Conservation (phyloP, 2,329 filamentous ascomycete genomes). For the Sclerotinia subarctica region DNA sequence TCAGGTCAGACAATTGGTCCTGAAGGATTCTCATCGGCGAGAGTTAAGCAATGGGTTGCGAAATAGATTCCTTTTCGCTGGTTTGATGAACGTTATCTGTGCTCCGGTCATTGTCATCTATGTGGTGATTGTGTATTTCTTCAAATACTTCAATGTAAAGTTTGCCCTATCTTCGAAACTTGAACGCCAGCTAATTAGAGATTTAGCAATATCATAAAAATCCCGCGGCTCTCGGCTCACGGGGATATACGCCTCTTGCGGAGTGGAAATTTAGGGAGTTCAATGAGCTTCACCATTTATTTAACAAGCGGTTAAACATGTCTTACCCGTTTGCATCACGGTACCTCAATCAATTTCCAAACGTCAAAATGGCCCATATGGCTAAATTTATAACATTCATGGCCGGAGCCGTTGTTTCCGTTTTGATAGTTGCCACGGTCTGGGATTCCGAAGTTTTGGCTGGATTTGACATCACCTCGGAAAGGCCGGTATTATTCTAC, state of each 20-base stretch:
- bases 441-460: slow-evolving; percentile 88
- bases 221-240: slow-evolving; percentile 78
- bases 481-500: slow-evolving; percentile 88
- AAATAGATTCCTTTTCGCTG: slow-evolving; percentile 76
- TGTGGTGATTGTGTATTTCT: slow-evolving; percentile 84
- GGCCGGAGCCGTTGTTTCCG: slow-evolving; percentile 78
- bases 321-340: slow-evolving; percentile 89
- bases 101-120: slow-evolving; percentile 87
- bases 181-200: slow-evolving; percentile 23
- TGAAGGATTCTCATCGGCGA: slow-evolving; percentile 77
- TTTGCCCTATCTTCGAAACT: not conserved
- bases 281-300: slow-evolving; percentile 92
- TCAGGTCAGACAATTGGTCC: slow-evolving; percentile 80
- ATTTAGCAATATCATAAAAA: slow-evolving; percentile 91
- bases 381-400: slow-evolving; percentile 85
- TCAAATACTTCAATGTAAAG: slow-evolving; percentile 86
- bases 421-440: slow-evolving; percentile 80
- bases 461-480: slow-evolving; percentile 84
- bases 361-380: slow-evolving; percentile 84
- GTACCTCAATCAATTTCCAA: slow-evolving; percentile 95
- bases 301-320: slow-evolving; percentile 86
- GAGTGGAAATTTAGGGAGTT: slow-evolving; percentile 99
- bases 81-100: slow-evolving; percentile 79
- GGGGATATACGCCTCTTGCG: slow-evolving; percentile 87
- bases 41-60: slow-evolving; percentile 75